These are phyloP conservation scores for Hibiscus mutabilis DNA, from an alignment of 345 rosid species.

Conservation along the genomic window DNA sequence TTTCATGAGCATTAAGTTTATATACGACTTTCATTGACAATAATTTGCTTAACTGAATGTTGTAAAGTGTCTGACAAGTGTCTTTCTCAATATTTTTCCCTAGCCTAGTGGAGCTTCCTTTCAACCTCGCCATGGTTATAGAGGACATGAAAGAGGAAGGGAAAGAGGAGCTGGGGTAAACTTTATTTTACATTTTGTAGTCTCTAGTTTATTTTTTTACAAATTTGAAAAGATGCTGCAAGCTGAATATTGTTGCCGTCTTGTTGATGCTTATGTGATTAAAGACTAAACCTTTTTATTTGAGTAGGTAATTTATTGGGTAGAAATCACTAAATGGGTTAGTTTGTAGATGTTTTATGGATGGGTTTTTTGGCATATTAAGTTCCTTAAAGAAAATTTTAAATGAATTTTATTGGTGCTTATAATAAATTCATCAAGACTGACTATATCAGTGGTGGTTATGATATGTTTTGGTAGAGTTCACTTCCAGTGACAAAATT, in stretches of 20 bases:
- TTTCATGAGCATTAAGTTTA: not conserved
- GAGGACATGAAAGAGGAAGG: constrained; percentile 59
- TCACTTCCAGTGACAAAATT: constrained; percentile 55
- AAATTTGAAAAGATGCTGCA: not conserved
- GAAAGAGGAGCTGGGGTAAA: constrained; percentile 64
- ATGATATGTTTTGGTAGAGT: constrained; percentile 22
- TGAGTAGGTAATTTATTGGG: not conserved
- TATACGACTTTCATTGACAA: not conserved
- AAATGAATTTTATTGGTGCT: not conserved
- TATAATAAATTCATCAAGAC: not conserved
- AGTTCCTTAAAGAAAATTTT: not conserved
- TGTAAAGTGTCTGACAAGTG: constrained; percentile 9
- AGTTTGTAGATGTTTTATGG: not conserved
- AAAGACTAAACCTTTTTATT: not conserved
- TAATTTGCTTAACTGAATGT: constrained; percentile 11
- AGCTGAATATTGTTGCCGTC: not conserved
- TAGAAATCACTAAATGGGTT: not conserved
- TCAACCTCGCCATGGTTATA: constrained; percentile 46
- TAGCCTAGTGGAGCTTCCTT: constrained; percentile 65
- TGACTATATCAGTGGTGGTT: not conserved
- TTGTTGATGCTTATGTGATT: not conserved
- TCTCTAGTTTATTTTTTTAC: not conserved
- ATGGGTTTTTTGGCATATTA: not conserved
- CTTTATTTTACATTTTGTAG: not conserved
- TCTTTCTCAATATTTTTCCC: not conserved